These are phyloP conservation scores for Letharia columbiana DNA, from an alignment of 495 filamentous ascomycete species.

Conservation along the genomic window DNA sequence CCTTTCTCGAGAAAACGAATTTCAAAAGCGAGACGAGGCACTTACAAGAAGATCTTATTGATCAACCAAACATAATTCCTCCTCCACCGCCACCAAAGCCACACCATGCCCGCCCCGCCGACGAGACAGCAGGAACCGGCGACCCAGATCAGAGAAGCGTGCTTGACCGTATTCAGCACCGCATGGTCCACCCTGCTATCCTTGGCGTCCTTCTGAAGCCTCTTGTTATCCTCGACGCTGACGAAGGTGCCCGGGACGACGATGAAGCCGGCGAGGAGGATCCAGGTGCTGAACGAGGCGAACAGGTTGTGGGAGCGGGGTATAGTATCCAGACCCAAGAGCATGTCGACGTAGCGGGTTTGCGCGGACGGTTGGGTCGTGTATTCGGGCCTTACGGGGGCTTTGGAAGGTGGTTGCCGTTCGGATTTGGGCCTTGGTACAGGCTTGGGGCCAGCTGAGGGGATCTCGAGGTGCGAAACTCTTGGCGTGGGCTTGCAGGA, in stretches of 20 bases:
- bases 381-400: background rate
- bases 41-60: conserved; percentile 28
- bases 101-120: conserved; percentile 17
- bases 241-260: conserved; percentile 34
- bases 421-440: conserved; percentile 11
- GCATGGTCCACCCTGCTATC: conserved; percentile 7
- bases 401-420: background rate
- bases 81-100: conserved; percentile 25
- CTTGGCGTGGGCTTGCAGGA: background rate
- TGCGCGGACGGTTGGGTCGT: background rate
- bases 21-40: background rate
- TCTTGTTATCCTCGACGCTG: conserved; percentile 27
- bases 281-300: conserved; percentile 29
- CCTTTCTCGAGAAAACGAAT: background rate
- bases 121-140: conserved; percentile 23
- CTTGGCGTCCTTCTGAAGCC: conserved; percentile 13
- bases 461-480: background rate
- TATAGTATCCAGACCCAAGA: conserved; percentile 28
- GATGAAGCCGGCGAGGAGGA: conserved; percentile 33
- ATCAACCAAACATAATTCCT: conserved; percentile 30
- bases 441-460: conserved; percentile 3
- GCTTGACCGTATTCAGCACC: conserved; percentile 25
- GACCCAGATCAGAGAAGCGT: conserved; percentile 25
- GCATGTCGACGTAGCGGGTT: conserved; percentile 28
- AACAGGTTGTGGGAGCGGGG: conserved; percentile 29